Conservation (phyloP, 805 yeast genomes). For the Starmerella gropengiesseri region DNA sequence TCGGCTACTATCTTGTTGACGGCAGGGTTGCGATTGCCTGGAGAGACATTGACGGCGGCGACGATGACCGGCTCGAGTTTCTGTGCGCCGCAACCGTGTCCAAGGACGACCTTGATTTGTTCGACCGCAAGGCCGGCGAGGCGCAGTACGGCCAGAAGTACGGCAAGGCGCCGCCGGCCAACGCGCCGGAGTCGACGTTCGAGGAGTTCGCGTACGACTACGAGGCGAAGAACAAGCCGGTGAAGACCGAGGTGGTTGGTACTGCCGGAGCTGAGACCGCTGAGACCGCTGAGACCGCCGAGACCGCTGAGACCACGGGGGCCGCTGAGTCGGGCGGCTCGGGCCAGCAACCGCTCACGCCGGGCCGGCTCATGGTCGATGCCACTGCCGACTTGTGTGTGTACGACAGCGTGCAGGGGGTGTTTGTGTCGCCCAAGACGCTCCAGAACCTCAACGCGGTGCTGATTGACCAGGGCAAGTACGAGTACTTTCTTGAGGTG, state of each 20-base stretch:
- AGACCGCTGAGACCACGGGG: neutral
- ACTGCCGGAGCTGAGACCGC: constrained; percentile 14
- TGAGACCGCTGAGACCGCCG: too few species aligned
- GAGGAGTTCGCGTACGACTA: constrained; percentile 45
- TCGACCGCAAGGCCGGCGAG: constrained; percentile 48
- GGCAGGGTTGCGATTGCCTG: constrained; percentile 58
- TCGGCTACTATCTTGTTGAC: constrained; percentile 44
- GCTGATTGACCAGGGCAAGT: constrained; percentile 39
- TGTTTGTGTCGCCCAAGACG: constrained; percentile 35
- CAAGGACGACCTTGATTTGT: constrained; percentile 41
- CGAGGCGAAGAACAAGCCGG: neutral
- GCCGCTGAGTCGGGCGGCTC: too few species aligned
- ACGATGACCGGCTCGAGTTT: constrained; percentile 75
- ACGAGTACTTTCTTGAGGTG: constrained; percentile 45
- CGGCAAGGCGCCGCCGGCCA: constrained; percentile 36
- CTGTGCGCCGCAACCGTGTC: constrained; percentile 50
- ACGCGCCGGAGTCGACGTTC: constrained; percentile 48
- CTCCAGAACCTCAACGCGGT: constrained; percentile 27
- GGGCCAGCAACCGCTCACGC: neutral
- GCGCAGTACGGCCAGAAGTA: constrained; percentile 73
- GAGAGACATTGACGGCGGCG: constrained; percentile 77
- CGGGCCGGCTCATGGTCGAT: constrained; percentile 18
- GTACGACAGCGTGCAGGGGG: constrained; percentile 43
- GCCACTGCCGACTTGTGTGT: constrained; percentile 39
- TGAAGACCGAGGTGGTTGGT: neutral